Base-by-base conservation (phyloP, 1,284 basidiomycete genomes). In the Amylostereum areolatum region DNA sequence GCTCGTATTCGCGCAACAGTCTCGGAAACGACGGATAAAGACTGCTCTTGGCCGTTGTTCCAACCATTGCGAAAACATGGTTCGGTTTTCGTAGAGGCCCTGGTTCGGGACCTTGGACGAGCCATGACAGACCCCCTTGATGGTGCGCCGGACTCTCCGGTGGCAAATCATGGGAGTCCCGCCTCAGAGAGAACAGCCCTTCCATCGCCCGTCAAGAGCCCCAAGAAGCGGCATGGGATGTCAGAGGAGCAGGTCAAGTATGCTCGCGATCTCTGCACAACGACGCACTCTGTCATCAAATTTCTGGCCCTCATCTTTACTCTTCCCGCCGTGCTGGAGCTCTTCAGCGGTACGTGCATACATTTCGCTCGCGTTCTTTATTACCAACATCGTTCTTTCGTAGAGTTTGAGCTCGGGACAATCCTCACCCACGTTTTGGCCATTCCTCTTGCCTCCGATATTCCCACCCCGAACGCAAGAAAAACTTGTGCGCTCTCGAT, bases 401-500 rank as follows among this genome's bases (percentile, higher is more conserved):
- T 57, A 89, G 88, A 80, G 49, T 62, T 63, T 25, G 77, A 88
- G 51, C 69, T 89, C 4, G 62, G 71, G 24, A 66, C 69, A 29
- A 77, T 91, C 49, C 62, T 90, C 33, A 78, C 78, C 1, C 72
- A 74, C 11, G 70, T 85, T 5, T 67, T 91, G 6, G 78, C 81
- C 3, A 87, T 91, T 48, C 85, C 86, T 1, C 68, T 88, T 29
- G 77, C 82, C 0, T 68, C 75, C 4, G 68, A 75, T 31, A 65
- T 91, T 1, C 88, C 87, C 1, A 89, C 87, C 3, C 83, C 83
- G 2, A 90, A 89, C 60, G 77, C 85, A 7, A 78, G 89, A n/a
- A 91, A 91, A 63, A 90, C 87, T 2, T 88, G 77, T 52, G 85
- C 85, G 2, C 65, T 90, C 28, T 75, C 83, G 1, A 85, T 90